Evolutionary conservation across 192 early-diverging fungal species (phyloP), one percentile per base, ranked within the genome.

Genomic region (Coemansia sp.): DNA sequence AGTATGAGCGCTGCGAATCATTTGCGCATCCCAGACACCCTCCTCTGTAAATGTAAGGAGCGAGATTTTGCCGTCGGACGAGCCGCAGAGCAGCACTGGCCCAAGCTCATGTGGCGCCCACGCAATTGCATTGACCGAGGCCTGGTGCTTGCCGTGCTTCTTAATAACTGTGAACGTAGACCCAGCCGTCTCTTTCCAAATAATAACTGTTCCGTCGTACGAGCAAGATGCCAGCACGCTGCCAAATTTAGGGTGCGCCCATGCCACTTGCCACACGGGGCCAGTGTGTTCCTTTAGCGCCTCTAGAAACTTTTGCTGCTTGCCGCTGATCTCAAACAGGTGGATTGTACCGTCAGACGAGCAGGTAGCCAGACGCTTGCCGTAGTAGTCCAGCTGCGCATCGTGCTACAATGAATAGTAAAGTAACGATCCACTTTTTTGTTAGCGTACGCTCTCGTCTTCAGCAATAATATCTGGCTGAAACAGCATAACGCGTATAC

Each of bases 171-270:
- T 64, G 65, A 78, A 84, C 11, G 77, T 71, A 1, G 77, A 71
- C 16, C 77, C 94, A 57, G 92, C 89, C 24, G 89, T 91, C 77
- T 98, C 97, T 70, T 94, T 95, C 95, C 96, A 99, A 65, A 99
- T 93, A 72, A 95, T 88, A 41, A 98, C 97, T 46, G 92, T 91
- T n/a, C 91, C 89, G 73, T 99, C 98, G 77, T 98, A 98, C 20
- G 95, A 94, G 80, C 95, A 97, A 27, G 95, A 97, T 16, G 98
- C 98, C 22, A 99, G 85, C 47, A 99, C 91, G 73, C 86, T 92
- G 57, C 97, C 97, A 85, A 94, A 99, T 80, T 97, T 97, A 46
- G 98, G 98, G 75, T 99, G 98, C 15, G 97, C 96, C 98, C 98
- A 99, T 18, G 95, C 87, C 24, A 99, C 93, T 76, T 97, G 96